Evolutionary conservation across 1,284 basidiomycete species (phyloP), one percentile per base, ranked within the genome.

Genomic region (Ustilago sp.): DNA sequence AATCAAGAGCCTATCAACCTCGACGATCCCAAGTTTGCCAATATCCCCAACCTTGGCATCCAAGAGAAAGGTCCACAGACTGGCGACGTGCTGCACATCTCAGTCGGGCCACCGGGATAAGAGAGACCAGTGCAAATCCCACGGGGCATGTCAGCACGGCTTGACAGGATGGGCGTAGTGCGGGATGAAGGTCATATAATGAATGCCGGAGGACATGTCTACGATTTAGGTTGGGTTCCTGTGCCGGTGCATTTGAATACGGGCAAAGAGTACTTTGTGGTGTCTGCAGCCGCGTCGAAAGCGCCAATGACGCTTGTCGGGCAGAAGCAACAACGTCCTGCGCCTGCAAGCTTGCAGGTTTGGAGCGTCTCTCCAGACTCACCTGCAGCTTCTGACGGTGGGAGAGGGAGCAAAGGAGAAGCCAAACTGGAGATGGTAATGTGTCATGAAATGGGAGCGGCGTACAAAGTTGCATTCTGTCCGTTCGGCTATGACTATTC

Each of bases 171-270:
- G 5, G 68, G 74, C 8, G 61, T 77, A 17, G 56, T 64, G 11
- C 57, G 54, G 3, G 74, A 77, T 31, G 63, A 80, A n/a, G 72
- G 73, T 2, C 73, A 75, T 35, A 15, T 80, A 9, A 53, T 79
- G 47, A 80, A 80, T 35, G 72, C 41, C 0, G 79, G 79, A 9
- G 75, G 76, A 5, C 72, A 80, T 39, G 73, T 80, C 8, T 80
- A 80, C 19, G 70, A 50, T n/a, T 43, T 80, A 23, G 79, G 74
- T 47, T 80, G 79, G 79, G 77, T 57, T 15, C 73, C 73, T 12
- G 43, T 79, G 0, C 77, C 73, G 0, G 50, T 78, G 12, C 75
- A 80, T 45, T 64, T 75, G 32, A 72, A 75, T 41, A 50, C 35
- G 36, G 78, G 72, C 8, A 71, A 64, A 17, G 76, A 80, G 59